phyloP scores from a whole-genome alignment of 1,284 basidiomycete species.

The Erythrobasidium hasegawianum region DNA sequence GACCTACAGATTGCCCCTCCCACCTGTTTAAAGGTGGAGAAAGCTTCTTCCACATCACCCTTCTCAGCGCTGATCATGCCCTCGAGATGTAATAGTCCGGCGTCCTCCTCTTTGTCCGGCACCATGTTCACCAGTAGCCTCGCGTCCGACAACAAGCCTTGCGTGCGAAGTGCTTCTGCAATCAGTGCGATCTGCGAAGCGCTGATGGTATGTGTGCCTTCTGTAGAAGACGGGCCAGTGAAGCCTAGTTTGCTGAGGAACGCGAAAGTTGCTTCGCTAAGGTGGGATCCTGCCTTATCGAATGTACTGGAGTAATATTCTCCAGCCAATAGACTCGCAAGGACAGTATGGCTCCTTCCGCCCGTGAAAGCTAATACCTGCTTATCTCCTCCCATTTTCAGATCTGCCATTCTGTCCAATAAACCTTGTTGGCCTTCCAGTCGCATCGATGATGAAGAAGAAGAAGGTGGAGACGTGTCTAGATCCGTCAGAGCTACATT shows the following conservation, averaged over 20 bases:
- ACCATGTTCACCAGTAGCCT: slow-evolving; percentile 64
- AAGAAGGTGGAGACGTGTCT: slow-evolving; percentile 25
- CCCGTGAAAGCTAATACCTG: not conserved
- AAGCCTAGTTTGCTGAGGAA: not conserved
- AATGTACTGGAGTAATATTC: not conserved
- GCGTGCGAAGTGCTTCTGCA: slow-evolving; percentile 62
- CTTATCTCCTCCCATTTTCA: slow-evolving; percentile 10
- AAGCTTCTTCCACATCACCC: slow-evolving; percentile 71
- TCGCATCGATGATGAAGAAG: too few species aligned
- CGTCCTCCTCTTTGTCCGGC: slow-evolving; percentile 70
- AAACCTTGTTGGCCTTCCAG: slow-evolving; percentile 9
- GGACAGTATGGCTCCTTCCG: not conserved
- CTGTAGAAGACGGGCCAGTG: not conserved
- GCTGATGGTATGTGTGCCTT: not conserved
- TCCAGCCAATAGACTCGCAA: not conserved
- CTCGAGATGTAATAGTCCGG: slow-evolving; percentile 59
- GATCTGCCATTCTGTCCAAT: not conserved
- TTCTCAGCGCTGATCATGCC: slow-evolving; percentile 64
- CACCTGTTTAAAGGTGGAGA: slow-evolving; percentile 66
- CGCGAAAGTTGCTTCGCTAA: not conserved
- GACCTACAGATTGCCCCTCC: slow-evolving; percentile 76
- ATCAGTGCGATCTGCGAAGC: not conserved
- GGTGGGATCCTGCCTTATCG: not conserved
- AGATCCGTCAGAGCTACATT: slow-evolving; percentile 42
- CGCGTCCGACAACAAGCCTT: slow-evolving; percentile 64